Evolutionary conservation across 1,139 yeast species (phyloP), one percentile per base, ranked within the genome.

Genomic region (Kodamaea plutei): DNA sequence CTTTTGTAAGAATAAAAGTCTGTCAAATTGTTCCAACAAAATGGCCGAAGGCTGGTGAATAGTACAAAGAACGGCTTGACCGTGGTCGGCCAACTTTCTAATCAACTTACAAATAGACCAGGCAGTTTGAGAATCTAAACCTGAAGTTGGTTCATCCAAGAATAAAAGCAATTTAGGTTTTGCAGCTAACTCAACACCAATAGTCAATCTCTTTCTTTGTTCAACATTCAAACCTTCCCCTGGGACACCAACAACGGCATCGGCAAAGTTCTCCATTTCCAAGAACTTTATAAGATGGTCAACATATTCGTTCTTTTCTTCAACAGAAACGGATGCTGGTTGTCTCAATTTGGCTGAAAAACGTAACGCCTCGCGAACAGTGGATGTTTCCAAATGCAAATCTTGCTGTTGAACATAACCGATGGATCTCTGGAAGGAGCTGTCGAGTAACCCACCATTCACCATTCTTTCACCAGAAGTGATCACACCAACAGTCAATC

Each of bases 111-210:
- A 78, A 48, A 83, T 77, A 15, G 93, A 76, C 94, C 94, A 84
- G 5, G 95, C 94, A 34, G 95, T 83, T 58, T 85, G 95, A 12
- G 95, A 84, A 53, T 87, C 95, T 43, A 87, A 67, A 50, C 96
- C 96, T 5, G 95, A 85, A 11, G 96, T 87, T 7, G 96, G 96
- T 55, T 87, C 96, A 61, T 87, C 96, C 50, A 87, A 69, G 58
- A 87, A 87, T 34, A 87, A 64, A 39, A 87, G 64, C 35, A 87
- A 65, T 41, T 81, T 79, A 5, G 96, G 95, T 53, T 83, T 85
- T 17, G 95, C 95, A 24, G 87, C 93, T 35, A 87, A 64, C 52
- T 87, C 95, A 35, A 87, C 93, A 42, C 94, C 89, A 52, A 83
- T 79, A 12, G 94, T 82, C 45, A 84, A 67, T 53, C 93, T 75